These are phyloP conservation scores for Kodamaea jinghongensis DNA, from an alignment of 805 yeast species.

Conservation along the genomic window DNA sequence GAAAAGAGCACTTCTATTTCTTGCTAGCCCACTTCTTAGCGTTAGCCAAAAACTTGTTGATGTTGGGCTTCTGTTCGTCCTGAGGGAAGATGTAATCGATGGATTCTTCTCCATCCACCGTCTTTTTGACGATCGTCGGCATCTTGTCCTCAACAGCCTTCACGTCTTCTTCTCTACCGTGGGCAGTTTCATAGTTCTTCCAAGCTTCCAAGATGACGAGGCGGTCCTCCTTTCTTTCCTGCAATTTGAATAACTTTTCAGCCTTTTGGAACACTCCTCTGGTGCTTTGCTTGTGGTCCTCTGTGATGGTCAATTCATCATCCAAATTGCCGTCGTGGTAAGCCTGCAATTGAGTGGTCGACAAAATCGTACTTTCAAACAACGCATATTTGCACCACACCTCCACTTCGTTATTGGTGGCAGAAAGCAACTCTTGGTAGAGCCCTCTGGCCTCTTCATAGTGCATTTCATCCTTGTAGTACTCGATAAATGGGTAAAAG, in stretches of 20 bases:
- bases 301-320: slow-evolving; percentile 48
- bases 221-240: slow-evolving; percentile 42
- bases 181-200: slow-evolving; percentile 57
- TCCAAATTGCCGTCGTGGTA: slow-evolving; percentile 35
- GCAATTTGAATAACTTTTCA: slow-evolving; percentile 38
- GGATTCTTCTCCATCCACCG: slow-evolving; percentile 46
- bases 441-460: slow-evolving; percentile 54
- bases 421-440: slow-evolving; percentile 39
- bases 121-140: slow-evolving; percentile 53
- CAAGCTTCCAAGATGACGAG: slow-evolving; percentile 57
- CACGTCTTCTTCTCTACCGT: slow-evolving; percentile 50
- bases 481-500: slow-evolving; percentile 46
- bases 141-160: slow-evolving; percentile 41
- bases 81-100: slow-evolving; percentile 68
- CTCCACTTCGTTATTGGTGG: slow-evolving; percentile 29
- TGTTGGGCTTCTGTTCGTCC: slow-evolving; percentile 38
- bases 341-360: slow-evolving; percentile 40
- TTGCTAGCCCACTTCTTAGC: slow-evolving; percentile 36
- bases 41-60: slow-evolving; percentile 40
- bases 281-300: slow-evolving; percentile 48
- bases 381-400: slow-evolving; percentile 67
- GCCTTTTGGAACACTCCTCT: slow-evolving; percentile 60
- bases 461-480: slow-evolving; percentile 57
- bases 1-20: no score
- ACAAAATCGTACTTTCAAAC: slow-evolving; percentile 67